Percentiles rank a stretch among this genome's conserved stretches.
These are phyloP conservation scores for Tilletia indica DNA, from an alignment of 1,284 basidiomycete genomes.

Conservation along the genomic window DNA sequence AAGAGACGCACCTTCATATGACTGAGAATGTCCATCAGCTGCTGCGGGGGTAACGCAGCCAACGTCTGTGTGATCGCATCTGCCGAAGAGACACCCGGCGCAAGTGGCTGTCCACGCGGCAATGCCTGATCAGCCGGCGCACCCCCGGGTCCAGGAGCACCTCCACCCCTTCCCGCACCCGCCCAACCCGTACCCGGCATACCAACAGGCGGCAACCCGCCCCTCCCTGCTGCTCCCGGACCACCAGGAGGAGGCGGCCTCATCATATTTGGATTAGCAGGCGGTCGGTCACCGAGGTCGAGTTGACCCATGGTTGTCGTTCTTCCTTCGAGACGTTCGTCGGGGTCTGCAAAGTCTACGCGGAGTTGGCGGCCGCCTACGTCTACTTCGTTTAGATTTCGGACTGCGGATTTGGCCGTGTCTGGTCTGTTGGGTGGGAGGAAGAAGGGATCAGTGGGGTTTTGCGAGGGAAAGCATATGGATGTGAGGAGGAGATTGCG, in stretches of 20 bases:
- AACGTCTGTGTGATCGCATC: conserved; percentile 86
- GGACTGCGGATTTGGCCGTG: conserved; percentile 78
- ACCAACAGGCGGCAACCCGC: neutral
- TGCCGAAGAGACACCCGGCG: conserved; percentile 72
- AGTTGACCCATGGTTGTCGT: conserved; percentile 48
- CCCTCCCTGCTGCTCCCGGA: neutral
- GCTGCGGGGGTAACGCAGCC: conserved; percentile 75
- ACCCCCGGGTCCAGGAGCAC: neutral
- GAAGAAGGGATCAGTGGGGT: neutral
- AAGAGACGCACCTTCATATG: conserved; percentile 83
- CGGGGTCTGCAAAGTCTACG: conserved; percentile 68
- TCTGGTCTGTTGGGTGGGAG: conserved; percentile 70
- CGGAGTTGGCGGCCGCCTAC: conserved; percentile 79
- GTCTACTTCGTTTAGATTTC: conserved; percentile 75
- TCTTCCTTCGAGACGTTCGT: conserved; percentile 45
- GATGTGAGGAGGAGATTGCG: conserved; percentile 20
- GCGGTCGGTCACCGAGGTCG: conserved; percentile 33
- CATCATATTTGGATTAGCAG: neutral
- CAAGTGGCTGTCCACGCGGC: conserved; percentile 75
- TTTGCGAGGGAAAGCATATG: neutral
- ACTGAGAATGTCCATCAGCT: conserved; percentile 89
- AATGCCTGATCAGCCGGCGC: conserved; percentile 64
- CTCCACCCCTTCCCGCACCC: conserved; percentile 25
- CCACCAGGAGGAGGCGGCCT: conserved; percentile 24
- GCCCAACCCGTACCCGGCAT: conserved; percentile 2